Base-by-base conservation (phyloP, 495 filamentous ascomycete genomes). In the Halenospora varia region DNA sequence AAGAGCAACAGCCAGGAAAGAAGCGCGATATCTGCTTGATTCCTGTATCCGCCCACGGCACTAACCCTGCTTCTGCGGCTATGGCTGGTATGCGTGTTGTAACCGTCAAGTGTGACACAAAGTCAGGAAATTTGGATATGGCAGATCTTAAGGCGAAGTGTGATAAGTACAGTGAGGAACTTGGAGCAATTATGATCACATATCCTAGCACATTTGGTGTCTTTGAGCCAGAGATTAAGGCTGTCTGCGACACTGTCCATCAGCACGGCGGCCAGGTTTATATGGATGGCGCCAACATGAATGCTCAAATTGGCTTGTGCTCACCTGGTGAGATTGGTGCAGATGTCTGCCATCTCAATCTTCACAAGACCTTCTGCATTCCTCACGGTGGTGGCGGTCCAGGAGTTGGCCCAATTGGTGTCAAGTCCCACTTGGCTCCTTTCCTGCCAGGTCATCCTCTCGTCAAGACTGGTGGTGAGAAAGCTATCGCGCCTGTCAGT, bases 241-340 rank as follows among this genome's bases (percentile, higher is more conserved):
- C 88, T 65, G 94, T 85, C 13, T 96, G 91, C 68, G 75, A 88
- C 40, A 76, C 95, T 35, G 90, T 98, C 4, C 95, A 98, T 72
- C 66, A 85, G 59, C 77, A 94, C 66, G 95, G 95, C 48, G 94
- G 94, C 17, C 90, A 96, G 68, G 94, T 98, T 23, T 98, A 97
- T 75, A 97, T 98, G 94, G 94, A 98, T 72, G 94, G 94, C 53
- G 94, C 94, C 51, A 98, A 98, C 73, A 93, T 98, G 91, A 98
- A 97, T 66, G 94, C 94, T 20, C 94, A 98, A 71, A 96, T 98
- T 59, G 94, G 94, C 1, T 83, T 98, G 10, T 97, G 94, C 78
- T 96, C 92, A 0, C 94, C 94, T 3, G 94, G 94, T 15, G 92
- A 96, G 68, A 97, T 98, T 64, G 94, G 94, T 40, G 94, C 94